phyloP scores from a whole-genome alignment of 805 yeast species.

The Candida hungchunana region DNA sequence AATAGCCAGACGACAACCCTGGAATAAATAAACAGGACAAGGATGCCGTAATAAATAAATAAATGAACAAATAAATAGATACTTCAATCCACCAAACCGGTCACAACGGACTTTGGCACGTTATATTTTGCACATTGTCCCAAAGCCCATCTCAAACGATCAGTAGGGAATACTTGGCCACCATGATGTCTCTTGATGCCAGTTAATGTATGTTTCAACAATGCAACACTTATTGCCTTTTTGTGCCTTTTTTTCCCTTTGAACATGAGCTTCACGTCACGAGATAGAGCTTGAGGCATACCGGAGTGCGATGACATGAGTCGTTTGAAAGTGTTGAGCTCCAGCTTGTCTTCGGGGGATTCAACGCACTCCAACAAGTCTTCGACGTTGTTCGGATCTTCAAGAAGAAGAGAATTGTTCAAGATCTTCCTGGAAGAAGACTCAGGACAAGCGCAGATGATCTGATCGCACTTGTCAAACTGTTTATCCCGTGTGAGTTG shows the following conservation, averaged over 20 bases:
- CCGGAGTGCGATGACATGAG: conserved; percentile 2
- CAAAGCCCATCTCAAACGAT: conserved; percentile 13
- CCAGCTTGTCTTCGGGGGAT: conserved; percentile 1
- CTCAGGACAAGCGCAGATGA: conserved; percentile 2
- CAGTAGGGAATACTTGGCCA: conserved; percentile 7
- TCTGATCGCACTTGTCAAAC: neutral
- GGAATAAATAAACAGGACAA: neutral
- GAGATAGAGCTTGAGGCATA: conserved; percentile 6
- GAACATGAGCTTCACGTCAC: conserved; percentile 4
- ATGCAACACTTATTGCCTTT: conserved; percentile 4
- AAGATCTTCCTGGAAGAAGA: conserved; percentile 5
- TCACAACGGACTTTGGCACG: conserved; percentile 10
- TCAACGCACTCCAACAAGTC: neutral
- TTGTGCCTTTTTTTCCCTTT: conserved; percentile 2
- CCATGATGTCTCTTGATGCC: conserved; percentile 5
- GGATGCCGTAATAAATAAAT: neutral
- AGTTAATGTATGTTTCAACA: conserved; percentile 9
- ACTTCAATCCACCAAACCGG: conserved; percentile 5
- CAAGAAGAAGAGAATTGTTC: conserved; percentile 4
- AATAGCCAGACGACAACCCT: no score
- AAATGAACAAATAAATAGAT: conserved; percentile 2
- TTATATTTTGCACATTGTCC: conserved; percentile 9
- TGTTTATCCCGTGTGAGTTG: conserved; percentile 2
- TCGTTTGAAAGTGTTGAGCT: conserved; percentile 6
- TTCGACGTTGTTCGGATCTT: conserved; percentile 3